These are phyloP conservation scores for Moricandia moricandioides DNA, from an alignment of 345 rosid species.

Conservation along the genomic window DNA sequence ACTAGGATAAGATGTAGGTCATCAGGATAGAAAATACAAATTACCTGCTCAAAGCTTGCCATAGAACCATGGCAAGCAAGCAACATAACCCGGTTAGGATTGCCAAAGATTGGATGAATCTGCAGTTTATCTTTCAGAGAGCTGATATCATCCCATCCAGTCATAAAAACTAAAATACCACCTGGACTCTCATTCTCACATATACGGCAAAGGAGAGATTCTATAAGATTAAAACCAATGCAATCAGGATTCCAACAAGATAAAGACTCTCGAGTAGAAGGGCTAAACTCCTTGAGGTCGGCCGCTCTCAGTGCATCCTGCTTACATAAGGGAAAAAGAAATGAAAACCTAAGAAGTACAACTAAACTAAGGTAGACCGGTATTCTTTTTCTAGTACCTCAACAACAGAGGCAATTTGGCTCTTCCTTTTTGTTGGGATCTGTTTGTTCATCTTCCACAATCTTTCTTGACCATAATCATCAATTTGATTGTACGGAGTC, in stretches of 20 bases:
- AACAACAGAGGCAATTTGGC: slow-evolving; percentile 75
- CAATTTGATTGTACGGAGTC: slow-evolving; percentile 78
- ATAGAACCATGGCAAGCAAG: slow-evolving; percentile 96
- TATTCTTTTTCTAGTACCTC: slow-evolving; percentile 54
- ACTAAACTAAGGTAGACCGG: background rate
- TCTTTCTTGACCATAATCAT: slow-evolving; percentile 92
- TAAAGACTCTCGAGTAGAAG: slow-evolving; percentile 67
- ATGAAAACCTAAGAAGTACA: slow-evolving; percentile 19
- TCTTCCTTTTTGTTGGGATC: slow-evolving; percentile 79
- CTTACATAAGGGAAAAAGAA: slow-evolving; percentile 17
- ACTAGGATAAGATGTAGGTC: slow-evolving; percentile 7
- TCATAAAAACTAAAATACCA: slow-evolving; percentile 86
- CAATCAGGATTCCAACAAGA: slow-evolving; percentile 91
- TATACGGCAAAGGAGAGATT: slow-evolving; percentile 57
- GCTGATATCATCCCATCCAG: slow-evolving; percentile 96
- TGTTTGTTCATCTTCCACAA: slow-evolving; percentile 83
- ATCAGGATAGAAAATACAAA: background rate
- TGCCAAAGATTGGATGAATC: slow-evolving; percentile 65
- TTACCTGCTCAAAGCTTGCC: slow-evolving; percentile 96
- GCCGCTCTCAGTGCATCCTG: slow-evolving; percentile 79
- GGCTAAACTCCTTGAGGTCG: slow-evolving; percentile 57
- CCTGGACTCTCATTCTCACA: slow-evolving; percentile 78
- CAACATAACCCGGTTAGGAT: slow-evolving; percentile 64
- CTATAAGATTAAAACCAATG: slow-evolving; percentile 90
- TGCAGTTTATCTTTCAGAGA: slow-evolving; percentile 80